Base-by-base conservation (phyloP, 2,329 filamentous ascomycete species). In the Chaetomium strumarium region DNA sequence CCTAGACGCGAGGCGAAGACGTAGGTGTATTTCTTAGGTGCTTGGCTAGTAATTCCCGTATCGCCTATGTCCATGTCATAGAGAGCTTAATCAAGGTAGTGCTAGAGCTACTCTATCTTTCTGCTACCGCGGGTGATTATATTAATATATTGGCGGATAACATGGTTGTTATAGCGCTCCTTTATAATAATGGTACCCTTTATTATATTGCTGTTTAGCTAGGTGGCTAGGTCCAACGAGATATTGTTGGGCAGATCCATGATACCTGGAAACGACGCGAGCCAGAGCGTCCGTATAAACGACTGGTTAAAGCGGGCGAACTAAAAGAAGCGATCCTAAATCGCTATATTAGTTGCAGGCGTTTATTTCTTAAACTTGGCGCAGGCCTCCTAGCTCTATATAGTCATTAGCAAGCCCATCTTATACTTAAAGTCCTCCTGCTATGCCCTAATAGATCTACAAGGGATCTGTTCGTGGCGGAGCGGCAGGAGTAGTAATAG, bases 1-100 rank as follows among this genome's bases (percentile, higher is more conserved):
- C 53, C 49, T 33, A 49, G 48, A 17, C 53, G 52, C 38, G 52
- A 30, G 5, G 42, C 33, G 33, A 55, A 51, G 30, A 55, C 52
- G 41, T 38, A 50, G 5, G 20, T 47, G 20, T 55, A 47, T 47
- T 51, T 55, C 52, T 51, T 55, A 17, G 29, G 31, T 36, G 49
- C 17, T 17, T 19, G 43, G 29, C 49, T 42, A 38, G 17, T 24
- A 12, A 10, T n/a, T n/a, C 46, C 38, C 16, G 11, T n/a, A 14
- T 20, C 8, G 47, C 48, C 39, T 7, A 46, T n/a, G 4, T 7
- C 41, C 33, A 20, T 2, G 43, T 55, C 52, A 5, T 33, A 8
- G 37, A 9, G 42, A 12, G 52, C 49, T 7, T 3, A 9, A 16
- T 46, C 42, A 20, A 52, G 49, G 38, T 36, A 46, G 36, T 43